Base-by-base conservation (phyloP, 352 stramenopile species). In the Phytophthora brassicae region DNA sequence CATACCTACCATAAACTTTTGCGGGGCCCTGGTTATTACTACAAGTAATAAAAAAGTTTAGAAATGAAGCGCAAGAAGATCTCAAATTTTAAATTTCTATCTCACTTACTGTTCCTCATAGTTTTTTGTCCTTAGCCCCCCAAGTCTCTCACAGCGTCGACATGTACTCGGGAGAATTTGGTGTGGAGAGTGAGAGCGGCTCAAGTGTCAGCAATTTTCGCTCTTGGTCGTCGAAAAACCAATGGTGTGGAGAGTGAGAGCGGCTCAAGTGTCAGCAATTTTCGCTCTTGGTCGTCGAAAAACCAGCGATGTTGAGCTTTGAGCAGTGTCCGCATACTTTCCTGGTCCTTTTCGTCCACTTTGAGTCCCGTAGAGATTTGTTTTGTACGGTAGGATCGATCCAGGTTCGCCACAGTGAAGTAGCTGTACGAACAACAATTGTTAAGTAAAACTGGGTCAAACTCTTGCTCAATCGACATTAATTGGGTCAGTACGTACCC, bases 321-420 rank as follows among this genome's bases (percentile, higher is more conserved):
- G 24, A 89, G 60, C 51, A 87, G 61, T 28, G 56, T 63, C 23
- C 67, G 70, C 79, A 89, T 89, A 50, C 74, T 81, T 11, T 57
- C 64, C 60, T 89, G 79, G 61, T 86, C 76, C 17, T 28, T 47
- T 42, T 89, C 79, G 42, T 86, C 73, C 1, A 85, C 63, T 11
- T 51, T 16, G 14, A 89, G 52, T 13, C 77, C 77, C 46, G 74
- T 79, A 7, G 64, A 23, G 53, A 89, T 87, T 38, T 62, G 64
- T 45, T 77, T 76, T 23, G 67, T 70, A 29, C 65, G 65, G 28
- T 84, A 69, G 39, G 65, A 63, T 2, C 61, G 68, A 41, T 86
- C 79, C 5, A 89, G 54, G 54, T 89, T 89, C 46, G 80, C 61
- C 35, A 84, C 74, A 6, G 74, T 89, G 53, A 89, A 89, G 49